Evolutionary conservation across 108 stramenopile genomes (phyloP).

Genomic region (Stephanodiscus triporus): DNA sequence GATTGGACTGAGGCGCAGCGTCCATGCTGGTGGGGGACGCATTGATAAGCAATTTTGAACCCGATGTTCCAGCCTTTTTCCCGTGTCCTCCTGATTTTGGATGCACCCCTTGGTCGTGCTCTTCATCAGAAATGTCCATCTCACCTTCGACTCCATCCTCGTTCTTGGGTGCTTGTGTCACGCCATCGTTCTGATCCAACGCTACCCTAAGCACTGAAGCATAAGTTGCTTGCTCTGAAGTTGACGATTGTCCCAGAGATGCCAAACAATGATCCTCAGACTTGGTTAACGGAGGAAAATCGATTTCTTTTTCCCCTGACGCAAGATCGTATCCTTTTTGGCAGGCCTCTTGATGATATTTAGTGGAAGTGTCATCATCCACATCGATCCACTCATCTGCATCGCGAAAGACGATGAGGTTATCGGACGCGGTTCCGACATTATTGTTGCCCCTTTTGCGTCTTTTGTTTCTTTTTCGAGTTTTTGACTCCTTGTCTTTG

Average conservation of each 20-base stretch:
- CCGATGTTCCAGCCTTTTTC: neutral
- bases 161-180: constrained; percentile 2
- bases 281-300: constrained; percentile 12
- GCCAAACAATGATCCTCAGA: neutral
- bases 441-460: constrained; percentile 3
- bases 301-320: neutral
- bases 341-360: neutral
- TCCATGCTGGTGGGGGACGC: constrained; percentile 2
- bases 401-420: constrained; percentile 4
- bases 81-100: neutral
- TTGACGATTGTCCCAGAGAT: constrained; percentile 18
- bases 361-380: neutral
- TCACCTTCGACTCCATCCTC: constrained; percentile 17
- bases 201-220: constrained; percentile 22
- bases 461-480: constrained; percentile 13
- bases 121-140: constrained; percentile 50
- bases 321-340: constrained; percentile 6
- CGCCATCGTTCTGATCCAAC: constrained; percentile 10
- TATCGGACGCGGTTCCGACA: neutral
- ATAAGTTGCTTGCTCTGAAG: constrained; percentile 32
- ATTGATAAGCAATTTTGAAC: neutral
- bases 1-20: neutral
- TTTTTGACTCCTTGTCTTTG: constrained; percentile 10
- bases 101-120: neutral
- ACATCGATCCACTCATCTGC: constrained; percentile 19